Evolutionary conservation across 345 rosid species (phyloP).

Genomic region (Psidium friedrichsthalianum): DNA sequence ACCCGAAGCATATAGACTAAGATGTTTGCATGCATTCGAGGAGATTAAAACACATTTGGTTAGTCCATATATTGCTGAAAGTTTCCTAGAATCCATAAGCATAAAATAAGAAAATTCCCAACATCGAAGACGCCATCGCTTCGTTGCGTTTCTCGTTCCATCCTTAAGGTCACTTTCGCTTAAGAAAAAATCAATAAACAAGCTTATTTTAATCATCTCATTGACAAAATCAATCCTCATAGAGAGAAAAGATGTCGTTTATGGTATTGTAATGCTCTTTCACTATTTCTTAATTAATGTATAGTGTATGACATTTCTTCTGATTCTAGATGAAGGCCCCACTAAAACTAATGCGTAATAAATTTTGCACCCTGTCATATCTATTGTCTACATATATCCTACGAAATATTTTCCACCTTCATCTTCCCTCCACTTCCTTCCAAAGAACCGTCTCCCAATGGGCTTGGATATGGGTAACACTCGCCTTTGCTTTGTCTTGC

Average conservation of each 20-base stretch:
- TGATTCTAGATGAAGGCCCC: background rate
- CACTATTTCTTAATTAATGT: background rate
- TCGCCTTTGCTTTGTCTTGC: background rate
- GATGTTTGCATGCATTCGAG: too few species aligned
- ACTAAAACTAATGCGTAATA: background rate
- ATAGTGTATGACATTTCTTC: background rate
- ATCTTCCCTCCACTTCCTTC: background rate
- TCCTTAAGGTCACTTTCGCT: too few species aligned
- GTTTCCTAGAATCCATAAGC: too few species aligned
- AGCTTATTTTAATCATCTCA: background rate
- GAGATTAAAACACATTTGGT: too few species aligned
- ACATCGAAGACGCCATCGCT: too few species aligned
- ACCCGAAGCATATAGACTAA: too few species aligned
- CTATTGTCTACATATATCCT: background rate
- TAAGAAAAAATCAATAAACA: too few species aligned
- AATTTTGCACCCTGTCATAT: background rate
- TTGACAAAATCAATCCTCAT: background rate
- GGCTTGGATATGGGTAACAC: background rate
- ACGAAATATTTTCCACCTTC: background rate
- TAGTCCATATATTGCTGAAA: too few species aligned
- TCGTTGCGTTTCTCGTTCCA: too few species aligned
- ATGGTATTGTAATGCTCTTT: background rate
- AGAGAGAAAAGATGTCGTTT: too few species aligned
- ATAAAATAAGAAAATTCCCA: too few species aligned
- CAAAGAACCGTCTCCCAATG: background rate